phyloP scores from a whole-genome alignment of 2,329 filamentous ascomycete genomes.

The Aspergillus tamarii region DNA sequence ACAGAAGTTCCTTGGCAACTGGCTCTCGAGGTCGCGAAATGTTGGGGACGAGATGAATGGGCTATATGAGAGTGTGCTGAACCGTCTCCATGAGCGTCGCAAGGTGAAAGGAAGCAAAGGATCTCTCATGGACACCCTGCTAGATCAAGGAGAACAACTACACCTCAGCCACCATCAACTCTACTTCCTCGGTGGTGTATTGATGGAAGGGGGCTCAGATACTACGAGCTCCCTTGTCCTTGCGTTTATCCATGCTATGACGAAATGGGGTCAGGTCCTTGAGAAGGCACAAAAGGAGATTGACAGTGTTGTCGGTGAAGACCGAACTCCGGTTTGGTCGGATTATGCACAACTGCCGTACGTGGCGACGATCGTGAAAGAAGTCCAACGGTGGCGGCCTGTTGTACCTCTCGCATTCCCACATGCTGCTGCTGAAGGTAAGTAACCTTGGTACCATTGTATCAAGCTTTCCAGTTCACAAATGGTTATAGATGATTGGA shows the following conservation, averaged over 20 bases:
- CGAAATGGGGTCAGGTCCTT: slow-evolving; percentile 52
- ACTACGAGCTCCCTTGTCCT: slow-evolving; percentile 49
- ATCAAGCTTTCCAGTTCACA: too few relatives aligned
- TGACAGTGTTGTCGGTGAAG: slow-evolving; percentile 53
- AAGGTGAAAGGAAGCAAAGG: slow-evolving; percentile 26
- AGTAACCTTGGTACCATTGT: not conserved
- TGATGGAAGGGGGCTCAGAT: slow-evolving; percentile 48
- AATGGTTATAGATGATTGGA: slow-evolving; percentile 32
- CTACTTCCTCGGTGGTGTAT: slow-evolving; percentile 45
- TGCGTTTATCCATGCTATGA: slow-evolving; percentile 54
- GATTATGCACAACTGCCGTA: slow-evolving; percentile 57
- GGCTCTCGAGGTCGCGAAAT: slow-evolving; percentile 40
- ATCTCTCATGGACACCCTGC: slow-evolving; percentile 45
- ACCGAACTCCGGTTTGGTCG: slow-evolving; percentile 52
- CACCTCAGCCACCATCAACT: slow-evolving; percentile 43
- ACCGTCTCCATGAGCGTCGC: slow-evolving; percentile 40
- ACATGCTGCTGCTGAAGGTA: slow-evolving; percentile 43
- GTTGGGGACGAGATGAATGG: slow-evolving; percentile 47
- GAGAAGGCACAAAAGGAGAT: slow-evolving; percentile 52
- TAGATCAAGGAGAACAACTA: slow-evolving; percentile 43
- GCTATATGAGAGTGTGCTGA: slow-evolving; percentile 41
- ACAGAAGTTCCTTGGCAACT: slow-evolving; percentile 45
- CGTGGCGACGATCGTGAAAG: slow-evolving; percentile 58
- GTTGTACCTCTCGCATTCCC: slow-evolving; percentile 58
- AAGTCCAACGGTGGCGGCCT: slow-evolving; percentile 60